Conservation (phyloP, 805 yeast genomes). For the Pichia nanzhaoensis region DNA sequence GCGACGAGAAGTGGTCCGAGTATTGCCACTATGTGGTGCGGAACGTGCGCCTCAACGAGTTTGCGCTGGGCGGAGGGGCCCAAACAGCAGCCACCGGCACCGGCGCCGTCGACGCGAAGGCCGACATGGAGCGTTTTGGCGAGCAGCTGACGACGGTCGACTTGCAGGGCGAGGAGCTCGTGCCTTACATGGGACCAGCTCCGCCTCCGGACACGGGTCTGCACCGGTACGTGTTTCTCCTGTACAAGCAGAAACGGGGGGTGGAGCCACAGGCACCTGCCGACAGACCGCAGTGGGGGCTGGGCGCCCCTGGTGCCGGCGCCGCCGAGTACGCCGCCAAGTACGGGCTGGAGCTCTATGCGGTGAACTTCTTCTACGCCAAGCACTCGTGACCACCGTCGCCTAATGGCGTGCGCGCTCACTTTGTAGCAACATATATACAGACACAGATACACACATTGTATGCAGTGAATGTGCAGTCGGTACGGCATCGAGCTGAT, state of each 20-base stretch:
- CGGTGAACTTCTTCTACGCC: constrained; percentile 81
- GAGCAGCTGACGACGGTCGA: constrained; percentile 31
- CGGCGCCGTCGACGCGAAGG: neutral
- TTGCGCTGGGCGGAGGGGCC: constrained; percentile 29
- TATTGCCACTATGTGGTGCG: constrained; percentile 67
- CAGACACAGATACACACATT: too few relatives aligned
- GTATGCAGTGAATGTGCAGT: too few relatives aligned
- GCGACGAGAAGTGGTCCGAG: constrained; percentile 85
- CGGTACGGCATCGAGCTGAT: too few relatives aligned
- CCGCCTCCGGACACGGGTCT: constrained; percentile 86
- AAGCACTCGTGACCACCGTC: too few relatives aligned
- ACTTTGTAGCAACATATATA: too few relatives aligned
- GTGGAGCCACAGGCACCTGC: constrained; percentile 34
- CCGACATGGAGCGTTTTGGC: constrained; percentile 1
- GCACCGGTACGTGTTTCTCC: constrained; percentile 77
- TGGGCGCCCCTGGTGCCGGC: constrained; percentile 74
- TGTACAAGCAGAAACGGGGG: constrained; percentile 59
- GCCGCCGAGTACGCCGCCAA: constrained; percentile 65
- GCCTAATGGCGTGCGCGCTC: too few relatives aligned
- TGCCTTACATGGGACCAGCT: constrained; percentile 73
- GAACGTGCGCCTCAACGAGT: constrained; percentile 42
- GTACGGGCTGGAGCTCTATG: constrained; percentile 58
- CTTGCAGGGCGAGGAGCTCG: constrained; percentile 36
- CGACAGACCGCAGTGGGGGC: constrained; percentile 78
- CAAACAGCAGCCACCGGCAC: neutral